Conservation (phyloP, 2,329 filamentous ascomycete species). For the Stachybotrys chlorohalonatus region DNA sequence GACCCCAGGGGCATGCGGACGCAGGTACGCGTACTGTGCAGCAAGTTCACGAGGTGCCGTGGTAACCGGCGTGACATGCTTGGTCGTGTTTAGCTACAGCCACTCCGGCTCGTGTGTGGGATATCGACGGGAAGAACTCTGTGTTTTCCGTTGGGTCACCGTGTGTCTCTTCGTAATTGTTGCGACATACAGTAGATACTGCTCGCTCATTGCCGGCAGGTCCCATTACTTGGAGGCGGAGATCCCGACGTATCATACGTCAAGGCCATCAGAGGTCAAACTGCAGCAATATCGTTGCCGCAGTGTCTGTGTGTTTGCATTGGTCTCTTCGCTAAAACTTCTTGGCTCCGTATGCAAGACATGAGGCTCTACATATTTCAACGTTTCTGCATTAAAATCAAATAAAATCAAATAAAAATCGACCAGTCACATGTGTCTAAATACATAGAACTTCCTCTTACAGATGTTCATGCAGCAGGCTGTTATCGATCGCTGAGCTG, state of each 20-base stretch:
- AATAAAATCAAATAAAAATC: background rate
- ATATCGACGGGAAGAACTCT: background rate
- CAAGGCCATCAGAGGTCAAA: too few species aligned
- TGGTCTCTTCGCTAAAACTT: background rate
- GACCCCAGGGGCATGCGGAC: background rate
- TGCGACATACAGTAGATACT: too few species aligned
- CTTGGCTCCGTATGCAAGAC: background rate
- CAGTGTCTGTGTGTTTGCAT: background rate
- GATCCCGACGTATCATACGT: too few species aligned
- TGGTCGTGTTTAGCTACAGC: too few species aligned
- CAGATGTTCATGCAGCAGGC: background rate
- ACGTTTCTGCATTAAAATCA: background rate
- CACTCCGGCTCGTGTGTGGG: too few species aligned
- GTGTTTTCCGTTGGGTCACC: background rate
- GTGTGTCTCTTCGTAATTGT: too few species aligned
- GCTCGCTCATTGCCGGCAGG: too few species aligned
- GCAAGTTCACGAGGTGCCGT: background rate
- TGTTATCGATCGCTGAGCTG: too few species aligned
- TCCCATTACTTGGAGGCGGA: too few species aligned
- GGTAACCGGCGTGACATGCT: background rate
- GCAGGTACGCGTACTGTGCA: background rate
- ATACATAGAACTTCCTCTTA: background rate
- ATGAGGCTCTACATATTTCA: background rate
- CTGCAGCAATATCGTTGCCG: too few species aligned
- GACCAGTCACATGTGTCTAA: background rate